Evolutionary conservation across 768 basidiomycete genomes (phyloP), one percentile per base, ranked within the genome.

Genomic region (Phaeotremella skinneri): DNA sequence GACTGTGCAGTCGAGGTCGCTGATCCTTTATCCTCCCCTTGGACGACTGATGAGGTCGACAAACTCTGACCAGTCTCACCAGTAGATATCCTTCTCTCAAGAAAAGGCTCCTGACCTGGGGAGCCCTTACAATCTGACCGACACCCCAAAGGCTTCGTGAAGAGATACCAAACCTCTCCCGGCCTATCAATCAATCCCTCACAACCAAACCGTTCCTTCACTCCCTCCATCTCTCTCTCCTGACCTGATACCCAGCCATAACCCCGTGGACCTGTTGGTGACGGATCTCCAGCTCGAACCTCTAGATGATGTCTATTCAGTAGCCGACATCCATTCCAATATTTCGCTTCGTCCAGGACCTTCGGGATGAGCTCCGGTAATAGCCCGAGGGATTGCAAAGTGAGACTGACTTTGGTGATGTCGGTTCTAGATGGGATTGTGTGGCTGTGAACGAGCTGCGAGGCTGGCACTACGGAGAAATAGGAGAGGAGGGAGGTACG

Each of bases 151-250:
- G 62, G 68, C 25, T 51, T 53, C 11, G 59, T 57, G 23, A 53
- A 39, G 17, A 73, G 53, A 50, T 66, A 68, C 71, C 71, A 73
- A 0, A 63, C 51, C 41, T 64, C 42, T 2, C 71, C 71, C 4
- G 29, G 21, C 13, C 21, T 16, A 55, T 64, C 60, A 17, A 37
- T 49, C 48, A 72, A 31, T 6, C 62, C 65, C 3, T 61, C 43
- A 11, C 23, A 9, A 25, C 42, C 64, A 52, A 25, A 4, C 16
- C 49, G 25, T 13, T 52, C 27, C 20, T 53, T 49, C 9, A 23
- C 27, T 7, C 21, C 9, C 4, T 51, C 34, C 25, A 69, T 11
- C 43, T 69, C 68, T 2, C 59, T 49, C 49, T 64, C 62, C 39
- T 68, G 68, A 25, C 64, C 67, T 3, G 26, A 27, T 2, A 13